These are phyloP conservation scores for Picea sitchensis DNA, from an alignment of 75 land plant species.

Conservation along the genomic window DNA sequence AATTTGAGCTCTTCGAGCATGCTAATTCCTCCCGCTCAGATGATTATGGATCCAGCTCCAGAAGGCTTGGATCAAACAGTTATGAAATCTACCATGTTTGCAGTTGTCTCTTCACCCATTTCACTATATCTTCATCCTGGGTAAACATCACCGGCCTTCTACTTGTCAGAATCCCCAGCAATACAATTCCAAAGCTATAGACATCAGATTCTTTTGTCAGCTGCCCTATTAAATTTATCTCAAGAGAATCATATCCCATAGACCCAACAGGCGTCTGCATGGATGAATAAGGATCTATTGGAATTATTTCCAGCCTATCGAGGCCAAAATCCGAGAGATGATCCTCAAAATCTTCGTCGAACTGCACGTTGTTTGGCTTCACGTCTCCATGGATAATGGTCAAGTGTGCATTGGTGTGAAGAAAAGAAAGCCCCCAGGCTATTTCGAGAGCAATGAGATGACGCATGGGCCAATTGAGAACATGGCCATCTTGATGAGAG, in stretches of 20 bases:
- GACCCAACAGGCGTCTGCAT: constrained; percentile 33
- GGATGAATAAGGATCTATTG: constrained; percentile 50
- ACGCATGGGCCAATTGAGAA: constrained; percentile 98
- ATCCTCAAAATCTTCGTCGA: constrained; percentile 97
- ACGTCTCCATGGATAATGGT: constrained; percentile 82
- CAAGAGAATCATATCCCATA: constrained; percentile 80
- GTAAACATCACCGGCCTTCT: constrained; percentile 75
- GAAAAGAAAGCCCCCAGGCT: constrained; percentile 89
- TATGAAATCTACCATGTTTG: constrained; percentile 80
- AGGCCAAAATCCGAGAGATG: constrained; percentile 94
- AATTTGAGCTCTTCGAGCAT: too few relatives aligned
- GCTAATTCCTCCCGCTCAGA: constrained; percentile 96
- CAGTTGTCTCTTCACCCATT: constrained; percentile 95
- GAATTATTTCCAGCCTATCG: constrained; percentile 51
- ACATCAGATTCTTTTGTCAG: constrained; percentile 73
- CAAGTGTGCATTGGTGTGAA: constrained; percentile 65
- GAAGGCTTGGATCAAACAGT: constrained; percentile 78
- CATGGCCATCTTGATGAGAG: constrained; percentile 89
- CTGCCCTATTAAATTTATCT: constrained; percentile 60
- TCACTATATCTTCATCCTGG: constrained; percentile 90
- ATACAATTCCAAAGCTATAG: constrained; percentile 93
- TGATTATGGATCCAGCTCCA: constrained; percentile 70
- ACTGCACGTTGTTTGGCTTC: constrained; percentile 82
- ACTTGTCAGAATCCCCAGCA: constrained; percentile 90
- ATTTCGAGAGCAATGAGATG: constrained; percentile 96